Percentiles rank a stretch among this genome's conserved stretches.
Conservation (phyloP, 2,329 filamentous ascomycete species). For the Colletotrichum paranaense region DNA sequence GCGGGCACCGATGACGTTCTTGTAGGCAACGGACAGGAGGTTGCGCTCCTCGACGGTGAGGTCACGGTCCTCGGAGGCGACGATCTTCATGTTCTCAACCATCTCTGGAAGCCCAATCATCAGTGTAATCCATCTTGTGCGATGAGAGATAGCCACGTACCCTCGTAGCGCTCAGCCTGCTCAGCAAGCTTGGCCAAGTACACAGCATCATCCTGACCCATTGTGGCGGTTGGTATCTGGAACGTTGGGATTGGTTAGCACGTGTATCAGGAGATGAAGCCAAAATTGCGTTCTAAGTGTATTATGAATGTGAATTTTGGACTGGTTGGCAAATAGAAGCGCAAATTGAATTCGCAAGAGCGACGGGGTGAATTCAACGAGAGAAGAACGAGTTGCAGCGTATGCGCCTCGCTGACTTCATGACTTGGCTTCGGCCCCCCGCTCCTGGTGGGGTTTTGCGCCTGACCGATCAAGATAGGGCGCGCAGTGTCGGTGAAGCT, state of each 20-base stretch:
- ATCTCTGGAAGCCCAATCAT: slow-evolving; percentile 74
- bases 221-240: slow-evolving; percentile 66
- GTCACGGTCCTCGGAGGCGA: slow-evolving; percentile 87
- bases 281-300: slow-evolving; percentile 6
- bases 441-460: slow-evolving; percentile 37
- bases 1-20: slow-evolving; percentile 97
- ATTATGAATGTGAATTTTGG: background rate
- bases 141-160: slow-evolving; percentile 63
- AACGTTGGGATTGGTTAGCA: slow-evolving; percentile 23
- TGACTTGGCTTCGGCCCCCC: slow-evolving; percentile 35
- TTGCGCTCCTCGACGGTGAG: slow-evolving; percentile 96
- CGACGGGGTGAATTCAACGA: background rate
- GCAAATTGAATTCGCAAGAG: slow-evolving; percentile 12
- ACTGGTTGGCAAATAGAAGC: no score
- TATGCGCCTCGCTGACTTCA: slow-evolving; percentile 37
- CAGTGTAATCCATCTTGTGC: slow-evolving; percentile 17
- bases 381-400: slow-evolving; percentile 16
- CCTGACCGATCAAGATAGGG: slow-evolving; percentile 29
- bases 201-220: slow-evolving; percentile 99
- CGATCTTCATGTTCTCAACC: slow-evolving; percentile 99
- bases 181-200: slow-evolving; percentile 99
- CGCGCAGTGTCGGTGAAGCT: slow-evolving; percentile 23
- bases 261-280: slow-evolving; percentile 1
- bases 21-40: slow-evolving; percentile 97
- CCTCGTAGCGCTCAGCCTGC: slow-evolving; percentile 99